Base-by-base conservation (phyloP, 2,329 filamentous ascomycete species). In the Hypoxylon sp. region DNA sequence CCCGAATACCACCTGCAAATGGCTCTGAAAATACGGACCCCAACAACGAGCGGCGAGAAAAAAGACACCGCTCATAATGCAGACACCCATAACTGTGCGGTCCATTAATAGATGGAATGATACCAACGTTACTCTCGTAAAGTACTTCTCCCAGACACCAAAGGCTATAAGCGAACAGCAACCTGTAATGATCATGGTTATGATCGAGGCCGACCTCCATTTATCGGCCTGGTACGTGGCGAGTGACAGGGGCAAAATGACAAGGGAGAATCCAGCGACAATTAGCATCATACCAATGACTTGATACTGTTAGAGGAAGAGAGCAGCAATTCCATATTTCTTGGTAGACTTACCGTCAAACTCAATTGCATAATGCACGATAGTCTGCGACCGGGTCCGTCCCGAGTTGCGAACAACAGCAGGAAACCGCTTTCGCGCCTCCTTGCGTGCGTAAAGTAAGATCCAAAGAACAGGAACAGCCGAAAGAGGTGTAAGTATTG, bases 381-480 rank as follows among this genome's bases (percentile, higher is more conserved):
- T n/a, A 11, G 6, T 63, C 42, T 63, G 52, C 33, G 52, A 24
- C 59, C 42, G 51, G 11, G 44, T 63, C 22, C 52, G 42, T n/a
- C 52, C 52, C 10, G 51, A 50, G n/a, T 44, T 33, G 14, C 44
- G 51, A 24, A 55, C 44, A 9, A 44, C 80, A 62, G 79, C 70
- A 47, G 86, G 69, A 14, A 81, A 82, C 71, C 84, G 80, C 17
- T 77, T 24, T 10, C 76, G 19, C 17, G 26, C 39, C 57, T 73
- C 89, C 74, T 88, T 88, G 48, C 81, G 81, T 67, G 86, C 84
- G 75, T 90, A 88, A 71, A 83, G 77, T 67, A 91, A 80, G 19
- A 89, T 80, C 26, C 81, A 75, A 42, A 87, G 84, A 17, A 91
- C 80, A 0, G 89, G 89, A 22, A 86, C 72, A 55, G 86, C 87